Base-by-base conservation (phyloP, 305 asterid genomes). In the Euphrasia arctica region DNA sequence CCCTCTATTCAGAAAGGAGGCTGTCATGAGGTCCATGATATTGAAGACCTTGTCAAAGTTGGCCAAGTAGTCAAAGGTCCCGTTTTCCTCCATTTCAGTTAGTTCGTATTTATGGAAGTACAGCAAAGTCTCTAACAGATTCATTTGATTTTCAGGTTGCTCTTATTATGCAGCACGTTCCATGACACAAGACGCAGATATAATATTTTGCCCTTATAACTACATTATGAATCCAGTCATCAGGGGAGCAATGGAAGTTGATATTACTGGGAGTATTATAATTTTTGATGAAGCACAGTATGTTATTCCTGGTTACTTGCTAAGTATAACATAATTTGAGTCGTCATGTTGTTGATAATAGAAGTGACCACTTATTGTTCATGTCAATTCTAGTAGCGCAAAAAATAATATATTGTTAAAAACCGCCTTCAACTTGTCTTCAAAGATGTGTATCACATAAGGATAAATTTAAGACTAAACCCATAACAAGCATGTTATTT, bases 231-330 rank as follows among this genome's bases (percentile, higher is more conserved):
- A 79, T 76, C 96, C 97, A 63, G 49, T 85, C 49, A 83, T 92
- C 71, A 83, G 98, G 70, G 77, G 70, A 66, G 98, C 94, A 68
- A 86, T 92, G 97, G 98, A 87, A 81, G 83, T 90, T 58, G 89
- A 82, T 72, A 87, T 90, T 60, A 66, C 66, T 47, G 80, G 82
- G 60, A 80, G 89, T 71, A 78, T 92, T 74, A 83, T 92, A 71
- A 92, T 92, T 75, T 77, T 92, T 55, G 97, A 92, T 77, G 98
- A 92, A 82, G 97, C 98, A 10, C 98, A 92, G 97, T 92, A 92
- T 66, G 96, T 72, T 73, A 13, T 57, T 59, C 67, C 61, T 69
- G 49, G 12, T 64, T 62, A 63, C 54, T 31, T 62, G 45, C 48
- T 14, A 15, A 50, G 13, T 15, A 66, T 29, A 74, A 58, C 58